Base-by-base conservation (phyloP, 192 early-diverging fungal species). In the Entomortierella chlamydospora region DNA sequence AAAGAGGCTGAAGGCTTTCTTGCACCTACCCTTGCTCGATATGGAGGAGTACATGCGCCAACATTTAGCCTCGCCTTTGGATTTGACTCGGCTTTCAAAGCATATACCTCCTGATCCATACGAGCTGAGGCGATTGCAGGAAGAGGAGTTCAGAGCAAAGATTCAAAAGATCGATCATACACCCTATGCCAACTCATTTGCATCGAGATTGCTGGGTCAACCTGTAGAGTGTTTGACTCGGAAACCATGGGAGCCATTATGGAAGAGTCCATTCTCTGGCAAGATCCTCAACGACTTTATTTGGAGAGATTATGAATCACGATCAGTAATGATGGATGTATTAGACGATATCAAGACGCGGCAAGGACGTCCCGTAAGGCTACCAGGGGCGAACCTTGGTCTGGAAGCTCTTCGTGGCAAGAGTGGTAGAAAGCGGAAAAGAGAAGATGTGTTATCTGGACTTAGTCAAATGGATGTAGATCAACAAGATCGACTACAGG, bases 241-340 rank as follows among this genome's bases (percentile, higher is more conserved):
- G 51, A 91, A 91, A 13, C 64, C 85, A 8, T 79, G 80, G 9
- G 83, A 86, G 17, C 68, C 68, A 0, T 50, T 91, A 6, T 83
- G 84, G 72, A 72, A 87, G 15, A 91, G 91, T 45, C 88, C 92
- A 2, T 95, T 91, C 76, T 89, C 91, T 31, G 93, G 92, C 31
- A 87, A 90, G 20, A 84, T 84, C 30, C 79, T 96, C n/a, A 87
- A 87, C 39, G 93, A 95, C n/a, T 95, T 86, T 82, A 96, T 97
- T 54, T 92, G 91, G 82, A 82, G 94, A 10, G 91, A 96, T 71
- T 87, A 81, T 60, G 83, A 85, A 37, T 86, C 77, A 13, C 61
- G 73, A 33, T 85, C 91, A 1, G 66, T 81, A n/a, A 72, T 81
- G 57, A 82, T 85, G 73, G 57, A 54, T 29, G 49, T 87, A 15